phyloP scores from a whole-genome alignment of 2,329 filamentous ascomycete species.

The Neofusicoccum laricinum region DNA sequence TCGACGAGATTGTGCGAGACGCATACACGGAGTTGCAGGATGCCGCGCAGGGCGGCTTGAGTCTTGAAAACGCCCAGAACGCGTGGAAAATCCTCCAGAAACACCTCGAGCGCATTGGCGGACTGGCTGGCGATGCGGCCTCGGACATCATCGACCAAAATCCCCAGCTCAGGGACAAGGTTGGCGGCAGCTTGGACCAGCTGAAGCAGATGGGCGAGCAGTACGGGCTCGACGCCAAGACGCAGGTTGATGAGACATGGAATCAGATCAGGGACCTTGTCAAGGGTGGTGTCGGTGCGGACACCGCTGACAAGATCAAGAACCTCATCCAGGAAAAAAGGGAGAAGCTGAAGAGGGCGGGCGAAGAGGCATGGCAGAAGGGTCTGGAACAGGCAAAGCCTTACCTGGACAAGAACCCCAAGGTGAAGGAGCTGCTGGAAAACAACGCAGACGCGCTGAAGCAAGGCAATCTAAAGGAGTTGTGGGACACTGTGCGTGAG shows the following conservation, averaged over 20 bases:
- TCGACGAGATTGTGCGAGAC: slow-evolving; percentile 65
- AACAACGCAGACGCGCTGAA: slow-evolving; percentile 67
- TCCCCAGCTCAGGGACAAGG: slow-evolving; percentile 68
- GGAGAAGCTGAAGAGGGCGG: slow-evolving; percentile 63
- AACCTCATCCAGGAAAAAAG: slow-evolving; percentile 68
- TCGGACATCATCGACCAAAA: slow-evolving; percentile 70
- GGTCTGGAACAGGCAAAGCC: slow-evolving; percentile 69
- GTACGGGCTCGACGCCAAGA: slow-evolving; percentile 73
- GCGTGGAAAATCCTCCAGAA: slow-evolving; percentile 63
- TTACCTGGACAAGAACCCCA: slow-evolving; percentile 71
- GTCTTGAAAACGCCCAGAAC: slow-evolving; percentile 59
- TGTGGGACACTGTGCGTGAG: slow-evolving; percentile 61
- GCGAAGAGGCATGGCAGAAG: slow-evolving; percentile 71
- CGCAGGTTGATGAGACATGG: slow-evolving; percentile 72
- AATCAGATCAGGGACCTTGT: slow-evolving; percentile 63
- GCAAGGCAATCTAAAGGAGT: slow-evolving; percentile 61
- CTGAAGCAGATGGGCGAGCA: slow-evolving; percentile 67
- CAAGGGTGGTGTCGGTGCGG: slow-evolving; percentile 57
- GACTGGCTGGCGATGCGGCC: slow-evolving; percentile 61
- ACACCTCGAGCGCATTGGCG: slow-evolving; percentile 57
- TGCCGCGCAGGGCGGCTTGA: slow-evolving; percentile 58
- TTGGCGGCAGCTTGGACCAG: slow-evolving; percentile 66
- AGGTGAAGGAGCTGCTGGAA: slow-evolving; percentile 70
- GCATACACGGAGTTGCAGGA: slow-evolving; percentile 66
- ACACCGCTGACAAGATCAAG: slow-evolving; percentile 54